Base-by-base conservation (phyloP, 495 filamentous ascomycete species). In the Acidomyces sp. region DNA sequence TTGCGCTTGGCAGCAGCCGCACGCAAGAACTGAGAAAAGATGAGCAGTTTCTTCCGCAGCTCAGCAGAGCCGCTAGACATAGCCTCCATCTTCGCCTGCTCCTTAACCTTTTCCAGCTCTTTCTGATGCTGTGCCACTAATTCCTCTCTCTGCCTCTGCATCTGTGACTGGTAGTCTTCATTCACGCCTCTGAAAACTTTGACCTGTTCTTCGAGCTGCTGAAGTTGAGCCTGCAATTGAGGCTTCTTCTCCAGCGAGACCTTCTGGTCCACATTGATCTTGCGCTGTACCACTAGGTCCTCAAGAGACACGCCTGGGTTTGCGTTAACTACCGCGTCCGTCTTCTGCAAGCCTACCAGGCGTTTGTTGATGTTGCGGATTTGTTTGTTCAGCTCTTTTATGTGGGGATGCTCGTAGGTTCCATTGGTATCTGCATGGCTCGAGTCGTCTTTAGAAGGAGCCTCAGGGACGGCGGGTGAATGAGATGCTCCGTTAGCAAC, bases 201-300 rank as follows among this genome's bases (percentile, higher is more conserved):
- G 30, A 95, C 68, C 61, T 95, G 83, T 49, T 93, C 85, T 56
- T 90, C 82, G 21, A 83, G 62, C 61, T 90, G 80, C 19, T 70
- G 60, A 34, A 86, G 64, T 48, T 79, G 71, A 20, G 75, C 71
- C 54, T 85, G 80, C 11, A 95, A 74, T 12, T 69, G 60, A n/a
- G 90, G 88, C 56, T 93, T 96, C 72, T 92, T 93, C 46, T 80
- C 62, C 18, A 77, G 74, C 62, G 94, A 82, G 6, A 80, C 77
- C 59, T 85, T 92, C 60, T 96, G 86, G 61, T 99, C 92, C 51
- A 62, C 49, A 57, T 96, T 99, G 69, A 99, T 87, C 58, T 88
- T 82, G 63, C 80, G 82, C 38, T 70, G 58, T 6, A 68, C 61
- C 11, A 95, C 78, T 21, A 95, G 74, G n/a, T 90, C 75, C 39